Percentiles rank a stretch among this genome's conserved stretches.
Evolutionary conservation across 2,329 filamentous ascomycete species (phyloP).

Genomic region (Cyclaneusma minus): DNA sequence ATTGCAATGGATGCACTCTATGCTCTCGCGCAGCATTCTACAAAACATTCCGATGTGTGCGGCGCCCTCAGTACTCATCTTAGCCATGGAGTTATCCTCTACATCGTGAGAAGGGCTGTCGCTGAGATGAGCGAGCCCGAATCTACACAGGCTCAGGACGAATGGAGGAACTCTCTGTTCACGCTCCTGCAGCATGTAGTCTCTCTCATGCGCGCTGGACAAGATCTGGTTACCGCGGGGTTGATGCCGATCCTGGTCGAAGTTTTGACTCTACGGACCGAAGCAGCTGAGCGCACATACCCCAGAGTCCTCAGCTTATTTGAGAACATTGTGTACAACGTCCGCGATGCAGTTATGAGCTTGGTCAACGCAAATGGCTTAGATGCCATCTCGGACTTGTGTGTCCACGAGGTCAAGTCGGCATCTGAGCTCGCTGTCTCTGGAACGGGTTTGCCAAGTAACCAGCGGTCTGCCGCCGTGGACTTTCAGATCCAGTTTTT

Average conservation of each 20-base stretch:
- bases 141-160: constrained; percentile 51
- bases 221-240: constrained; percentile 76
- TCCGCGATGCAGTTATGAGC: constrained; percentile 69
- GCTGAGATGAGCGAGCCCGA: constrained; percentile 58
- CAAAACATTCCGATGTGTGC: constrained; percentile 66
- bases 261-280: constrained; percentile 68
- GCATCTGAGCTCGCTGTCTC: constrained; percentile 50
- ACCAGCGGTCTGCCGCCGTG: constrained; percentile 65
- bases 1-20: constrained; percentile 71
- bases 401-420: constrained; percentile 61
- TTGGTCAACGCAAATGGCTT: constrained; percentile 73
- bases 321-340: constrained; percentile 73
- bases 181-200: constrained; percentile 73
- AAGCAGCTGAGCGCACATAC: constrained; percentile 69
- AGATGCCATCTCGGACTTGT: constrained; percentile 77
- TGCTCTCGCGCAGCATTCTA: constrained; percentile 68
- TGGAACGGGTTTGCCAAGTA: constrained; percentile 54
- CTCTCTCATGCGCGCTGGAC: constrained; percentile 56
- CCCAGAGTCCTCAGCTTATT: constrained; percentile 75
- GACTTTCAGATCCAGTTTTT: constrained; percentile 92
- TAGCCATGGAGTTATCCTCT: constrained; percentile 89
- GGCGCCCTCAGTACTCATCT: constrained; percentile 90
- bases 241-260: constrained; percentile 84
- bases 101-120: constrained; percentile 81
- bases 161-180: constrained; percentile 85